A percentile compares a stretch with the other conserved stretches of the same genome.
Conservation (phyloP, 2,329 filamentous ascomycete genomes). For the Pseudocercospora musae region DNA sequence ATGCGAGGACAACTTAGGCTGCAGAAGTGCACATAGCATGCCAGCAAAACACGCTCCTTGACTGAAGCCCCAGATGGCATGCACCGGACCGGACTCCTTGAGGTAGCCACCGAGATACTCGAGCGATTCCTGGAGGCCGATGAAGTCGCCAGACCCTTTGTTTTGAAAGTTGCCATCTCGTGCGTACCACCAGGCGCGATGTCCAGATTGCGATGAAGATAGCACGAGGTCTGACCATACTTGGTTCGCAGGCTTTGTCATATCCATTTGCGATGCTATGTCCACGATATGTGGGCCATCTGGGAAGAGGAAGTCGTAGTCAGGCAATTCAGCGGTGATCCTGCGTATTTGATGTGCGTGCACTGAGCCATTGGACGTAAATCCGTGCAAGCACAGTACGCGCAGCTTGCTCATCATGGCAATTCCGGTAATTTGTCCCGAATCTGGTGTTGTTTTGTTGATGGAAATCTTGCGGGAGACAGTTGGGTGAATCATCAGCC, state of each 20-base stretch:
- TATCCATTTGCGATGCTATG: constrained; percentile 14
- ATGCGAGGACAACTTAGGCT: constrained; percentile 7
- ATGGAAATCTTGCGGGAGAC: neutral
- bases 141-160: constrained; percentile 16
- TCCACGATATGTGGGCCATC: constrained; percentile 22
- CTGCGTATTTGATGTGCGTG: constrained; percentile 22
- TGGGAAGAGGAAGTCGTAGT: constrained; percentile 24
- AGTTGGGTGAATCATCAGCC: neutral
- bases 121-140: constrained; percentile 20
- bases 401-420: constrained; percentile 7
- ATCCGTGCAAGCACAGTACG: constrained; percentile 25
- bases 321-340: constrained; percentile 17
- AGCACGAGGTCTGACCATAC: constrained; percentile 22
- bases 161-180: constrained; percentile 17
- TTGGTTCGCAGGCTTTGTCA: constrained; percentile 17
- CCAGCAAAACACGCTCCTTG: constrained; percentile 24
- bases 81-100: constrained; percentile 14
- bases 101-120: constrained; percentile 16
- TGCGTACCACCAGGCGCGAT: constrained; percentile 25
- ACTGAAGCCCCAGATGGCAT: constrained; percentile 22
- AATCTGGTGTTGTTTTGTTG: neutral
- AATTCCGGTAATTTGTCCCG: neutral
- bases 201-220: constrained; percentile 8
- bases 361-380: constrained; percentile 22
- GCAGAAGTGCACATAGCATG: constrained; percentile 20